phyloP scores from a whole-genome alignment of 106 monocot genomes.

The Dendrobium huoshanense region DNA sequence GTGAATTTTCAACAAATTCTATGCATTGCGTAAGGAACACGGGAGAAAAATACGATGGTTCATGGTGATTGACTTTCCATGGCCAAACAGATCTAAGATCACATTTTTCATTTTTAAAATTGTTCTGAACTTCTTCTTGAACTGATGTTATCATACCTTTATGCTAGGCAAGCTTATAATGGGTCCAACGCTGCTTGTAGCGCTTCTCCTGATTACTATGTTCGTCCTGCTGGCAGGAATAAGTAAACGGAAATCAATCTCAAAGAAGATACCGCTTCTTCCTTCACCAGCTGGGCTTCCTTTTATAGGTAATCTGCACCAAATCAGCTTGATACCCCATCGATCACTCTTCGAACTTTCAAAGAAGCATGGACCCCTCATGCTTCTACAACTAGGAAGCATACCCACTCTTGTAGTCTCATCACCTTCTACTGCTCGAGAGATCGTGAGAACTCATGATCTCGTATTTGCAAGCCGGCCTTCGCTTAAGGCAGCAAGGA shows the following conservation, averaged over 20 bases:
- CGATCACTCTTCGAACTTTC: slow-evolving; percentile 5
- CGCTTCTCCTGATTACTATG: neutral
- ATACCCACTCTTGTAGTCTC: slow-evolving; percentile 17
- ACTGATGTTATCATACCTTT: no score
- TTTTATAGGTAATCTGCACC: slow-evolving; percentile 17
- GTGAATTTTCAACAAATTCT: no score
- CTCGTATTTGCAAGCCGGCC: slow-evolving; percentile 2
- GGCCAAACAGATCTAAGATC: no score
- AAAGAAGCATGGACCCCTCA: slow-evolving; percentile 16
- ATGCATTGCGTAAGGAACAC: no score
- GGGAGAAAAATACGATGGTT: no score
- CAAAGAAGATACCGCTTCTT: neutral
- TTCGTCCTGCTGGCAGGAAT: neutral
- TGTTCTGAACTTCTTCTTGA: no score
- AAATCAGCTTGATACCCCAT: slow-evolving; percentile 7
- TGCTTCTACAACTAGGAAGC: slow-evolving; percentile 15
- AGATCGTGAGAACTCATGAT: slow-evolving; percentile 11
- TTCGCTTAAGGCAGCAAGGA: neutral
- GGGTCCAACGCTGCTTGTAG: neutral
- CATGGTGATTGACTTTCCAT: no score
- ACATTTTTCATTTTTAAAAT: no score
- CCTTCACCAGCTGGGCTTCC: slow-evolving; percentile 17
- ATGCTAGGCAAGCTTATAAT: no score
- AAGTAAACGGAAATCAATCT: neutral
- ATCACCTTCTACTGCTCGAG: slow-evolving; percentile 2